Base-by-base conservation (phyloP, 2,329 filamentous ascomycete species). In the Tolypocladium tundrense region DNA sequence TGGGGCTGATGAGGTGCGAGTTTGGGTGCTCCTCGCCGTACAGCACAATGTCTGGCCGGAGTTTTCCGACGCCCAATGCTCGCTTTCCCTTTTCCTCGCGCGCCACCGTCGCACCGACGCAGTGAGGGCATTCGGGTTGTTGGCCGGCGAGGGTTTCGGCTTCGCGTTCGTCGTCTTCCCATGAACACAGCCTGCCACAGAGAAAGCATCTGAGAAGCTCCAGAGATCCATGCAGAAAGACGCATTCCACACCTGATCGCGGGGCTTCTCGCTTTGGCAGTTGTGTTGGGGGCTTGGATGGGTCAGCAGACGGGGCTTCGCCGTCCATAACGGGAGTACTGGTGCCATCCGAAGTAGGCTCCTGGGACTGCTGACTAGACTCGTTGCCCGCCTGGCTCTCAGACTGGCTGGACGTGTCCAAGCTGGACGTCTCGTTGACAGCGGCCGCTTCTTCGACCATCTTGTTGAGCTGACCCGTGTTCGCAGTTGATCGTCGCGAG, bases 11-110 rank as follows among this genome's bases (percentile, higher is more conserved):
- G 6, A 87, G 75, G 59, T 88, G 83, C 2, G 84, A 83, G 39
- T 81, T 81, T 0, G 87, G 87, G 63, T 90, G 86, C 56, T 89
- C 86, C 67, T 90, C 87, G 27, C 87, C 87, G 65, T 90, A 90
- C 1, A 90, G 75, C 1, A 90, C 87, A 64, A 90, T 88, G 64
- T 90, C 86, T 0, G 87, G 87, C 43, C 87, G 77, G 21, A 90
- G 75, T 60, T 85, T 85, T 40, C 87, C 87, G 3, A 89, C 80
- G 4, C 85, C 84, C 7, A 88, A 74, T 0, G 83, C 84, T 59
- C 87, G 79, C 66, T 88, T 88, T 14, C 87, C 87, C 54, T 75
- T 80, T 60, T 85, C 84, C 62, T 85, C 79, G 39, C 87, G 77
- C 7, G 82, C 82, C 1, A 81, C 80, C 3, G 84, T 85, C 4